These are phyloP conservation scores for Lojkania enalia DNA, from an alignment of 2,329 filamentous ascomycete species.

Conservation along the genomic window DNA sequence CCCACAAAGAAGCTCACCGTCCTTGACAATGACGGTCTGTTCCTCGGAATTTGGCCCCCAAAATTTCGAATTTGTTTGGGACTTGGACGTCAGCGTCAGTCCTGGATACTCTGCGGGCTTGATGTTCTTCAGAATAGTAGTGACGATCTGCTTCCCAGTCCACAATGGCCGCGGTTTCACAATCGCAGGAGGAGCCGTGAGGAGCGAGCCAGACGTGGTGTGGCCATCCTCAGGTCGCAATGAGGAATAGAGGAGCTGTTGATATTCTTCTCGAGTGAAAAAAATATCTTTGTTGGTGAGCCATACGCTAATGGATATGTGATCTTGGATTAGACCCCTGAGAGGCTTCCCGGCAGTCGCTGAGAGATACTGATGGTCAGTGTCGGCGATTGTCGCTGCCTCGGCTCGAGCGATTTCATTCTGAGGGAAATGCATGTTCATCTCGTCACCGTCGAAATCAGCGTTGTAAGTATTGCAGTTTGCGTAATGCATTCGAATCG, in stretches of 20 bases:
- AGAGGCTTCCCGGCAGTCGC: slow-evolving; percentile 91
- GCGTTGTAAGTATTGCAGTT: slow-evolving; percentile 99
- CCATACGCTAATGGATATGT: slow-evolving; percentile 91
- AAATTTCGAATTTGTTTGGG: slow-evolving; percentile 73
- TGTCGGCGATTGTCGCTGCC: slow-evolving; percentile 90
- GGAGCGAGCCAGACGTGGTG: slow-evolving; percentile 78
- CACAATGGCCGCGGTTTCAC: slow-evolving; percentile 80
- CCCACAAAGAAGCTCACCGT: slow-evolving; percentile 85
- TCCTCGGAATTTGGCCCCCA: slow-evolving; percentile 82
- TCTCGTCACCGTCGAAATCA: slow-evolving; percentile 98
- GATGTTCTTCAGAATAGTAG: slow-evolving; percentile 90
- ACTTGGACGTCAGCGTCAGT: slow-evolving; percentile 77
- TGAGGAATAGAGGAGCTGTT: slow-evolving; percentile 89
- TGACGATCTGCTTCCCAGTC: slow-evolving; percentile 97
- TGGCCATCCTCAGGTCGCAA: slow-evolving; percentile 89
- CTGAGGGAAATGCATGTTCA: slow-evolving; percentile 99
- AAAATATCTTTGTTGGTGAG: slow-evolving; percentile 91
- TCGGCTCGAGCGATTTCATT: slow-evolving; percentile 94
- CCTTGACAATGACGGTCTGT: slow-evolving; percentile 76
- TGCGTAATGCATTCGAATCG: slow-evolving; percentile 98
- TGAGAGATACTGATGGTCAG: slow-evolving; percentile 95
- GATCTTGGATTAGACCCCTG: slow-evolving; percentile 96
- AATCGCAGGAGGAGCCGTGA: slow-evolving; percentile 78
- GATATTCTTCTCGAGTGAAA: slow-evolving; percentile 84
- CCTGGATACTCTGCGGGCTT: slow-evolving; percentile 75